Conservation (phyloP, 2,329 filamentous ascomycete species). For the Tolypocladium tropicale region DNA sequence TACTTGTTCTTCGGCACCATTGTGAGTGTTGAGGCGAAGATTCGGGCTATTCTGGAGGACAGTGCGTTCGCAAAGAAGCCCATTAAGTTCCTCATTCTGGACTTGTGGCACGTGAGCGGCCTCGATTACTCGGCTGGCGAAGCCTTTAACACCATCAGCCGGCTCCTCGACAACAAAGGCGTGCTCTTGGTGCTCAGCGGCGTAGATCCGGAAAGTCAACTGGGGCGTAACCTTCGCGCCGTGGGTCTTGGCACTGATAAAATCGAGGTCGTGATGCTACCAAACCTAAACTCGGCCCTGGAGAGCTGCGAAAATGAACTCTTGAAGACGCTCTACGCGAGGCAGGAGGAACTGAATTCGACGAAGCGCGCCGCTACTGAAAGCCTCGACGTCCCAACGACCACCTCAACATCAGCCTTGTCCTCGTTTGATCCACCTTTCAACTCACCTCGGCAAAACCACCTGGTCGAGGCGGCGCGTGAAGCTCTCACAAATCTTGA, state of each 20-base stretch:
- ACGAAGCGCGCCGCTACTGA: conserved; percentile 30
- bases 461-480: conserved; percentile 69
- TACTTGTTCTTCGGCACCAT: conserved; percentile 99
- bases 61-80: conserved; percentile 67
- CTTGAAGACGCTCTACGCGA: conserved; percentile 67
- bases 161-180: conserved; percentile 65
- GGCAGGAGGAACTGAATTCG: conserved; percentile 49
- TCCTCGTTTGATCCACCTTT: conserved; percentile 35
- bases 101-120: conserved; percentile 81
- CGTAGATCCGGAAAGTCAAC: conserved; percentile 61
- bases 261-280: conserved; percentile 69
- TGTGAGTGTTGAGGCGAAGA: conserved; percentile 84
- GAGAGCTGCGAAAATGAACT: conserved; percentile 94
- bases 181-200: conserved; percentile 79
- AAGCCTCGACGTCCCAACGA: conserved; percentile 37
- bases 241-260: conserved; percentile 71
- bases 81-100: conserved; percentile 82
- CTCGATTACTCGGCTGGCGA: conserved; percentile 95
- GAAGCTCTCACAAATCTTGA: conserved; percentile 62
- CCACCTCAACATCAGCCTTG: conserved; percentile 18
- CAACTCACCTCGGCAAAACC: conserved; percentile 70
- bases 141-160: conserved; percentile 85
- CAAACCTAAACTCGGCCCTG: conserved; percentile 83
- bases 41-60: conserved; percentile 72
- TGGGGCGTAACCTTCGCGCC: conserved; percentile 70